Evolutionary conservation across 352 stramenopile genomes (phyloP).

Genomic region (Pythium sp.): DNA sequence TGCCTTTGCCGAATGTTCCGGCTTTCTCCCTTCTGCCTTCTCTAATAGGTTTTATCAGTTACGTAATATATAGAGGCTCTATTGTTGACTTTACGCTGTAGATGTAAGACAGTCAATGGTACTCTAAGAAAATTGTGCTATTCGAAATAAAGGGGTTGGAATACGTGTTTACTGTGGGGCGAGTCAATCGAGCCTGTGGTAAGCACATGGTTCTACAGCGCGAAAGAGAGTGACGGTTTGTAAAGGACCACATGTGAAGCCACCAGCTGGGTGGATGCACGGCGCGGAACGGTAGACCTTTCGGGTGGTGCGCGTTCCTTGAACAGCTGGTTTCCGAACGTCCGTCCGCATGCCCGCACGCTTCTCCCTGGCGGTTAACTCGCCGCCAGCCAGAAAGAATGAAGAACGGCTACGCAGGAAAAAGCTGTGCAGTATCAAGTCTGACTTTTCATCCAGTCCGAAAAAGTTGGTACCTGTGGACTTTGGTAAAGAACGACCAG

Average conservation of each 20-base stretch:
- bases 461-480: neutral
- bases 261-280: slow-evolving; percentile 15
- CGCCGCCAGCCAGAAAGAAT: neutral
- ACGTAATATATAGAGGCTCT: neutral
- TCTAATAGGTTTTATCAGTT: neutral
- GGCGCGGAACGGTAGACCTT: neutral
- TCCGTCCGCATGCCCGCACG: neutral
- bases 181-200: slow-evolving; percentile 1
- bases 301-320: slow-evolving; percentile 4
- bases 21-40: slow-evolving; percentile 7
- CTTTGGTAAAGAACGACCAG: neutral
- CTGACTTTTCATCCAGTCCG: slow-evolving; percentile 1
- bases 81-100: neutral
- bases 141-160: neutral
- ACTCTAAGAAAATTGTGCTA: neutral
- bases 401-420: neutral
- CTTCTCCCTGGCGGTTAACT: slow-evolving; percentile 2
- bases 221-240: slow-evolving; percentile 15
- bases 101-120: neutral
- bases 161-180: neutral
- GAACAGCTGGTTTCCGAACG: slow-evolving; percentile 16
- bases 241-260: slow-evolving; percentile 3
- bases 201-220: slow-evolving; percentile 17
- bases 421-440: neutral
- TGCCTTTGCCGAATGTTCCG: slow-evolving; percentile 17